Evolutionary conservation across 2,329 filamentous ascomycete species (phyloP).

Genomic region (Aspergillus versicolor): DNA sequence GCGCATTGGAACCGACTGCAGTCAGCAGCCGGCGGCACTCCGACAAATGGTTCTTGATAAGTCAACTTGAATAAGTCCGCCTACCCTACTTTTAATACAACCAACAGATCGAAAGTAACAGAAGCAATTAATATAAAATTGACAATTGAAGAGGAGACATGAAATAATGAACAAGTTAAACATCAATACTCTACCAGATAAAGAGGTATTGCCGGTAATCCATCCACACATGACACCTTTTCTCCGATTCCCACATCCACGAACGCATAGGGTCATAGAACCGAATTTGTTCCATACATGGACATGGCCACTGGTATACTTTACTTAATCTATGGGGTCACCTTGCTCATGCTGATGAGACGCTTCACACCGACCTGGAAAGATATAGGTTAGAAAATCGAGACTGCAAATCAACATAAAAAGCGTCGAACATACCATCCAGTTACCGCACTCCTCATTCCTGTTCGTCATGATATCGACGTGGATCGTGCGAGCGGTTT

Average conservation of each 20-base stretch:
- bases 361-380: constrained; percentile 71
- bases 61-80: neutral
- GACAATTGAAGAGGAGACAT: constrained; percentile 1
- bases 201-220: neutral
- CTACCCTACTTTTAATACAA: neutral
- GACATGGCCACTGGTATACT: neutral
- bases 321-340: constrained; percentile 55
- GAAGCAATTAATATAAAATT: constrained; percentile 1
- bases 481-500: constrained; percentile 66
- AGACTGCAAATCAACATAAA: neutral
- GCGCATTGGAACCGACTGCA: no score
- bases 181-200: neutral
- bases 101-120: neutral
- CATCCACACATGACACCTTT: neutral
- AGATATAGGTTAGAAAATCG: neutral
- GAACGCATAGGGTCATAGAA: neutral
- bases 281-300: neutral
- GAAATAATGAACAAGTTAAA: neutral
- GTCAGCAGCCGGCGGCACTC: no score
- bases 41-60: no score
- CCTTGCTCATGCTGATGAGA: constrained; percentile 76
- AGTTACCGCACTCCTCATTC: constrained; percentile 77
- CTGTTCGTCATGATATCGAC: constrained; percentile 74
- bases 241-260: neutral
- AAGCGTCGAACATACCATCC: constrained; percentile 68